These are phyloP conservation scores for Penicillium thymicola DNA, from an alignment of 2,329 filamentous ascomycete genomes.

Conservation along the genomic window DNA sequence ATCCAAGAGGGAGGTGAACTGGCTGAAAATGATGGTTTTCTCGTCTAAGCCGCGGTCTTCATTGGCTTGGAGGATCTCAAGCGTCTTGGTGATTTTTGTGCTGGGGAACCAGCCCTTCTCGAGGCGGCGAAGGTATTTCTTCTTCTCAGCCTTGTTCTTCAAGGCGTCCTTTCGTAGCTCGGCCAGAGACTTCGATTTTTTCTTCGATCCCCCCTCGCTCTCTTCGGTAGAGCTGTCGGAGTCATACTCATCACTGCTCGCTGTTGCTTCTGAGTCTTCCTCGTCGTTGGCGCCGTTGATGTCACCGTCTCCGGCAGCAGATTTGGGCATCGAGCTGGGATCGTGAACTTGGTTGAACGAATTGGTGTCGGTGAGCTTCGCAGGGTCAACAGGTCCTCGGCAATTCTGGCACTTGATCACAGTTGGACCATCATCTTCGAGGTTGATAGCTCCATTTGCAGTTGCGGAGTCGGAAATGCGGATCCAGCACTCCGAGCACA, in stretches of 20 bases:
- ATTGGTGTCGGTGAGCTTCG: constrained; percentile 68
- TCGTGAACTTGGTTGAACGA: constrained; percentile 72
- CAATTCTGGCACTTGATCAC: constrained; percentile 72
- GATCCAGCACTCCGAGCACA: constrained; percentile 73
- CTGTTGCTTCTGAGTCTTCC: constrained; percentile 33
- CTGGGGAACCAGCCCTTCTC: constrained; percentile 68
- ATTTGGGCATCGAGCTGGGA: constrained; percentile 44
- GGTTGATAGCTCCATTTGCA: constrained; percentile 37
- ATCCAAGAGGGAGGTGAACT: constrained; percentile 76
- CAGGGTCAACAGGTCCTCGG: constrained; percentile 62
- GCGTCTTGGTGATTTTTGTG: constrained; percentile 68
- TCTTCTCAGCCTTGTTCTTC: constrained; percentile 62
- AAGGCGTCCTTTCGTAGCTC: constrained; percentile 65
- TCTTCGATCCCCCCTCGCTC: constrained; percentile 28
- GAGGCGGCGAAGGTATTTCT: constrained; percentile 67
- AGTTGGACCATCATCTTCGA: constrained; percentile 53
- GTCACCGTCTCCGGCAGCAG: constrained; percentile 32
- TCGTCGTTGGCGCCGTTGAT: constrained; percentile 34
- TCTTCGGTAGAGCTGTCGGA: constrained; percentile 35
- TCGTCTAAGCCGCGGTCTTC: constrained; percentile 53
- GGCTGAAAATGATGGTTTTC: constrained; percentile 79
- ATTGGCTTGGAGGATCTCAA: constrained; percentile 60
- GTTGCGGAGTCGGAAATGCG: constrained; percentile 59
- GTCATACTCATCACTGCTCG: constrained; percentile 21
- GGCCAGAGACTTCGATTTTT: constrained; percentile 56